phyloP scores from a whole-genome alignment of 306 rosid species.

The Corylus americana region DNA sequence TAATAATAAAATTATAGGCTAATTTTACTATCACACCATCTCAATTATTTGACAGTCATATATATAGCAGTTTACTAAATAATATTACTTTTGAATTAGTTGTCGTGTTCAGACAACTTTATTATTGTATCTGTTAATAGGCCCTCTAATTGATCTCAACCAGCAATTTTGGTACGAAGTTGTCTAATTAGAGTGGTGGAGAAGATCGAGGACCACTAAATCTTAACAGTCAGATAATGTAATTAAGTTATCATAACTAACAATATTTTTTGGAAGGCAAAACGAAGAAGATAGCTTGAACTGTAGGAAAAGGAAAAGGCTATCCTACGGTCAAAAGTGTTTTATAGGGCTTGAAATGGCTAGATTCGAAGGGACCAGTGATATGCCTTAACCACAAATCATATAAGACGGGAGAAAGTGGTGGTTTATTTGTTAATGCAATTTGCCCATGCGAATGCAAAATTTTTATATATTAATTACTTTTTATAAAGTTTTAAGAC shows the following conservation, averaged over 20 bases:
- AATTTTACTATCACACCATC: too few relatives aligned
- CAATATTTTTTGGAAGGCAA: slow-evolving; percentile 35
- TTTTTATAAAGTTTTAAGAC: slow-evolving; percentile 20
- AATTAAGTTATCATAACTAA: slow-evolving; percentile 54
- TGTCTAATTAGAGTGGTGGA: neutral
- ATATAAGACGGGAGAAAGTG: slow-evolving; percentile 22
- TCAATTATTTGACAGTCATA: too few relatives aligned
- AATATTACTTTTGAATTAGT: too few relatives aligned
- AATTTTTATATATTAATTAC: slow-evolving; percentile 31
- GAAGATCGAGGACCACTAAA: slow-evolving; percentile 59
- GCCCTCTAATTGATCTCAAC: neutral
- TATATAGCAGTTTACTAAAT: too few relatives aligned
- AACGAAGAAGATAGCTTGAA: slow-evolving; percentile 43
- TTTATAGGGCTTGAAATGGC: slow-evolving; percentile 49
- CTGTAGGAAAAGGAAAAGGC: slow-evolving; percentile 70
- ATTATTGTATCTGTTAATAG: neutral
- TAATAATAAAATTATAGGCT: too few relatives aligned
- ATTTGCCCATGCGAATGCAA: slow-evolving; percentile 41
- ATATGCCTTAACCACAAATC: slow-evolving; percentile 36
- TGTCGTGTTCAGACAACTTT: neutral
- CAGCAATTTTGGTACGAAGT: slow-evolving; percentile 11
- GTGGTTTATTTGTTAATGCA: slow-evolving; percentile 26
- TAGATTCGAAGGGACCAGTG: slow-evolving; percentile 40
- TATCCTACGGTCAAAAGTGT: slow-evolving; percentile 53
- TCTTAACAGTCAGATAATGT: slow-evolving; percentile 74